Percentiles rank a stretch among this genome's conserved stretches.
phyloP scores from a whole-genome alignment of 1,139 yeast species.

The Lodderomyces pseudojiufengensis region DNA sequence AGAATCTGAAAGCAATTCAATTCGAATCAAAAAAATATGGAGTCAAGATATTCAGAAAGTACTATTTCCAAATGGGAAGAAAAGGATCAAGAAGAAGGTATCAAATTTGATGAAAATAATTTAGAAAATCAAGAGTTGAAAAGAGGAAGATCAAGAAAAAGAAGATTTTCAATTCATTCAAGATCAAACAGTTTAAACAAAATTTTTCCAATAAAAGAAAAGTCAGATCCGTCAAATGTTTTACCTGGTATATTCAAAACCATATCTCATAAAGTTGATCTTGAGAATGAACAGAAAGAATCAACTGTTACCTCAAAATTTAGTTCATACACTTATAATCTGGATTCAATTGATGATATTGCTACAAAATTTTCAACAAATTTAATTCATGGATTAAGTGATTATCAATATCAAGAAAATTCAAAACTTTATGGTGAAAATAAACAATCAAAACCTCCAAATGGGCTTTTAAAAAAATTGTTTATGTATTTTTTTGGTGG shows the following conservation, averaged over 20 bases:
- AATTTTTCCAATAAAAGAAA: slow-evolving; percentile 11
- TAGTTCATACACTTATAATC: slow-evolving; percentile 24
- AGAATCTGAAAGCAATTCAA: too few relatives aligned
- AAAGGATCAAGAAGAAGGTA: slow-evolving; percentile 3
- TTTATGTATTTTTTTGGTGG: slow-evolving; percentile 48
- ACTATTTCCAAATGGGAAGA: slow-evolving; percentile 6
- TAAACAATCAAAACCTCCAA: slow-evolving; percentile 36
- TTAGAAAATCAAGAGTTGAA: slow-evolving; percentile 9
- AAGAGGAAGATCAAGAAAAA: slow-evolving; percentile 9
- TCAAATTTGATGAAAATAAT: slow-evolving; percentile 8
- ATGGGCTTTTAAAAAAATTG: slow-evolving; percentile 28
- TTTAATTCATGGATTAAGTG: slow-evolving; percentile 18
- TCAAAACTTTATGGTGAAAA: slow-evolving; percentile 33
- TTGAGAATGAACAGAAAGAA: slow-evolving; percentile 10
- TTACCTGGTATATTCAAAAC: slow-evolving; percentile 38
- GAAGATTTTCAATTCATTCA: slow-evolving; percentile 12
- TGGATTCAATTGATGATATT: slow-evolving; percentile 19
- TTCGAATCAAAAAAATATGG: too few relatives aligned
- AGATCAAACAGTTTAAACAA: slow-evolving; percentile 5
- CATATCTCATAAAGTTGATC: slow-evolving; percentile 34
- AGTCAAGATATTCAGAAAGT: slow-evolving; percentile 7
- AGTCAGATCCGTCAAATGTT: slow-evolving; percentile 24
- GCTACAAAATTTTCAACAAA: slow-evolving; percentile 21
- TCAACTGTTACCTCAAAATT: slow-evolving; percentile 16
- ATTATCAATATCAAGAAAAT: slow-evolving; percentile 13